phyloP scores from a whole-genome alignment of 2,329 filamentous ascomycete species.

The Boeremia exigua region DNA sequence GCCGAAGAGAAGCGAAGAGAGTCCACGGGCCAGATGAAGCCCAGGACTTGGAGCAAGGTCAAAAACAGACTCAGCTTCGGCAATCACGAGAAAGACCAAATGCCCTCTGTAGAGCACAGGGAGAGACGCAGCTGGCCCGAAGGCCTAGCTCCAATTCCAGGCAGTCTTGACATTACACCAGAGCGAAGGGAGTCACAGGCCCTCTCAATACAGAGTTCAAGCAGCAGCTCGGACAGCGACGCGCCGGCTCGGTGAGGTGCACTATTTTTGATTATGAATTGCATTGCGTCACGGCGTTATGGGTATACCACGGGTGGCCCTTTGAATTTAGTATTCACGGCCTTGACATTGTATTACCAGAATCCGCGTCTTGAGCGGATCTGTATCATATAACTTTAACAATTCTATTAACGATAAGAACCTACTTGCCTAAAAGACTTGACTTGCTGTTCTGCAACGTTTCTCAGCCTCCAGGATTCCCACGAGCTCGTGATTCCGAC shows the following conservation, averaged over 20 bases:
- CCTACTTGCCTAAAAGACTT: too few species aligned
- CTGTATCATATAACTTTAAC: not conserved
- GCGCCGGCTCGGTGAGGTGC: slow-evolving; percentile 1
- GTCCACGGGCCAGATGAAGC: slow-evolving; percentile 24
- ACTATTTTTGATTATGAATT: slow-evolving; percentile 14
- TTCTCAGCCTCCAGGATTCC: too few species aligned
- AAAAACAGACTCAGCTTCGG: slow-evolving; percentile 29
- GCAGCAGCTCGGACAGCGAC: not conserved
- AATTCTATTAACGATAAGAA: not conserved
- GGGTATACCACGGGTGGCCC: slow-evolving; percentile 25
- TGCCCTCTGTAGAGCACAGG: slow-evolving; percentile 41
- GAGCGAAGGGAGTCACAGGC: slow-evolving; percentile 8
- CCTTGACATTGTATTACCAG: not conserved
- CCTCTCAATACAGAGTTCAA: slow-evolving; percentile 7
- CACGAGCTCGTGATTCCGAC: too few species aligned
- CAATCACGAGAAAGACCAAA: slow-evolving; percentile 24
- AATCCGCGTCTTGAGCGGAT: not conserved
- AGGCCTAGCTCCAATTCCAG: slow-evolving; percentile 22
- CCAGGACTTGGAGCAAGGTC: slow-evolving; percentile 31
- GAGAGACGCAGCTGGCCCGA: slow-evolving; percentile 43
- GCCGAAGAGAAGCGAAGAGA: slow-evolving; percentile 31
- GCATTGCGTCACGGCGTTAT: slow-evolving; percentile 24
- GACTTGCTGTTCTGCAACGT: too few species aligned
- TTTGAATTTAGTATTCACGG: slow-evolving; percentile 4
- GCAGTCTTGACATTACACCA: slow-evolving; percentile 6